Percentiles rank a stretch among this genome's conserved stretches.
phyloP scores from a whole-genome alignment of 495 filamentous ascomycete genomes.

The Penicillium canariense region DNA sequence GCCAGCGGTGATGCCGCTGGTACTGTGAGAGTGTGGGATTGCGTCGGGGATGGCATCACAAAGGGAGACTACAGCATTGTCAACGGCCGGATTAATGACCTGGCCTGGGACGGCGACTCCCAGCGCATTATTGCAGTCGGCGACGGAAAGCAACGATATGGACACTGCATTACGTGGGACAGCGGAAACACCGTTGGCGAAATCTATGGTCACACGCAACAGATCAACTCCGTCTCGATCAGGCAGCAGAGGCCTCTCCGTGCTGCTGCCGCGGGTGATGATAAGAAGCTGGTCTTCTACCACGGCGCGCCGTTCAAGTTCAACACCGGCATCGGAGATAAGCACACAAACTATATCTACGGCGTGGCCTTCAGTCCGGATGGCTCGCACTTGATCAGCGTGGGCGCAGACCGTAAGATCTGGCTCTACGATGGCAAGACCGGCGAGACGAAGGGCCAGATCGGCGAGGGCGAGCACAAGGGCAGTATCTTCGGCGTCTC shows the following conservation, averaged over 20 bases:
- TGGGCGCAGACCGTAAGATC: constrained; percentile 84
- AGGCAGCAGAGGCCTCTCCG: constrained; percentile 84
- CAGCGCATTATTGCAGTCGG: constrained; percentile 96
- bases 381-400: constrained; percentile 77
- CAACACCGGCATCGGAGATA: constrained; percentile 66
- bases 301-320: constrained; percentile 96
- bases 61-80: constrained; percentile 91
- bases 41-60: constrained; percentile 52
- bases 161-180: constrained; percentile 92
- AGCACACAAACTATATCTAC: constrained; percentile 86
- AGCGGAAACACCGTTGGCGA: constrained; percentile 95
- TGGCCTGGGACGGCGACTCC: constrained; percentile 96
- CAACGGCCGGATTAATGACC: constrained; percentile 89
- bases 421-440: constrained; percentile 95
- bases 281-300: constrained; percentile 84
- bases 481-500: constrained; percentile 90
- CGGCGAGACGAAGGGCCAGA: constrained; percentile 71
- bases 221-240: constrained; percentile 88
- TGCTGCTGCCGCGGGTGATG: constrained; percentile 87
- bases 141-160: constrained; percentile 88
- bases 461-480: constrained; percentile 82
- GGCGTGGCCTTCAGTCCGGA: constrained; percentile 90
- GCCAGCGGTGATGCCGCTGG: constrained; percentile 90
- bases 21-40: constrained; percentile 86
- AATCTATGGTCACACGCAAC: constrained; percentile 83